A percentile compares a stretch with the other conserved stretches of the same genome.
Evolutionary conservation across 352 stramenopile species (phyloP).

Genomic region (Pythium sp.): DNA sequence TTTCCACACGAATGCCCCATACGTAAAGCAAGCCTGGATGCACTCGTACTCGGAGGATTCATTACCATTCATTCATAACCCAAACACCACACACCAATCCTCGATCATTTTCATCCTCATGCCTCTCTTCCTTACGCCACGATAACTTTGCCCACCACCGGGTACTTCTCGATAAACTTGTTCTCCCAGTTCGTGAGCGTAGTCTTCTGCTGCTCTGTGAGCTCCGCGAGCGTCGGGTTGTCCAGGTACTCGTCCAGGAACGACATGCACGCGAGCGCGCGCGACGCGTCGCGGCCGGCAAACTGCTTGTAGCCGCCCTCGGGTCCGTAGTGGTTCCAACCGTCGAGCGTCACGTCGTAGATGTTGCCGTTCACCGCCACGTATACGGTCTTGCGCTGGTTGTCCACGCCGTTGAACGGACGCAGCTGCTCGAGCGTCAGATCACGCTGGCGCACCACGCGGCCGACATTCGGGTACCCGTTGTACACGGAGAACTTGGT

Average conservation of each 20-base stretch:
- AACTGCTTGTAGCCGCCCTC: slow-evolving; percentile 95
- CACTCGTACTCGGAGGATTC: neutral
- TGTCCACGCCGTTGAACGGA: slow-evolving; percentile 78
- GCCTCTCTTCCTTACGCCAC: slow-evolving; percentile 10
- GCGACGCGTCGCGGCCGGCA: slow-evolving; percentile 93
- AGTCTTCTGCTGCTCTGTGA: slow-evolving; percentile 91
- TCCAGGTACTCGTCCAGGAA: slow-evolving; percentile 93
- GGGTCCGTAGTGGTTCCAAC: slow-evolving; percentile 91
- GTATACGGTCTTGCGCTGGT: slow-evolving; percentile 91
- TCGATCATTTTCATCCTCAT: neutral
- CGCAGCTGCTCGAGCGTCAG: slow-evolving; percentile 85
- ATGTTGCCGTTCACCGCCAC: slow-evolving; percentile 93
- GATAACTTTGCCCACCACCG: slow-evolving; percentile 87
- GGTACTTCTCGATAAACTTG: slow-evolving; percentile 95
- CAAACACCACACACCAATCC: neutral
- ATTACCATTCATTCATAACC: neutral
- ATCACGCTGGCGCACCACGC: slow-evolving; percentile 76
- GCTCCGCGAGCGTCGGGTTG: slow-evolving; percentile 88
- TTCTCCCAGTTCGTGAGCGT: slow-evolving; percentile 95
- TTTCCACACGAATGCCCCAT: neutral
- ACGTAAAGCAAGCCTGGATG: neutral
- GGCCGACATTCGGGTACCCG: slow-evolving; percentile 93
- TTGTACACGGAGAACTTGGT: slow-evolving; percentile 96
- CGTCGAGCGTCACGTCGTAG: slow-evolving; percentile 96
- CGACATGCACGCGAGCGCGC: slow-evolving; percentile 95